Evolutionary conservation across 108 stramenopile genomes (phyloP), one percentile per base, ranked within the genome.

Genomic region (Phaeodactylum tricornutum): DNA sequence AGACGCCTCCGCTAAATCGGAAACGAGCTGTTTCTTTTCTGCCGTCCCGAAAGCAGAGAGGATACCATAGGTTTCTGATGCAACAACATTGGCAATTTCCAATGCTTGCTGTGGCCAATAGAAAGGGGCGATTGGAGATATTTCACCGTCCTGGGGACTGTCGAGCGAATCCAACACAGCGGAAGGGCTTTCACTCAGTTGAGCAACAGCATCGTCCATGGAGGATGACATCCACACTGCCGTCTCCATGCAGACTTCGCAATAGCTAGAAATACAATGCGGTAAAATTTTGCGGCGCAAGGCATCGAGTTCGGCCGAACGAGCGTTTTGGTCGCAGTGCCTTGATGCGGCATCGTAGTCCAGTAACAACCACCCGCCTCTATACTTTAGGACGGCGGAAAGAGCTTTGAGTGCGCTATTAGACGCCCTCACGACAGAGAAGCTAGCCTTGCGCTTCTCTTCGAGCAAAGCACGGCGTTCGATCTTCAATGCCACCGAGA

Each of bases 51-150:
- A 55, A 19, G 68, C 62, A 30, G 71, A 45, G 31, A 72, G 63
- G 11, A 85, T 65, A 15, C 38, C 59, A 42, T 81, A 48, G 22
- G 43, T 44, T 52, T 87, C 84, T 29, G 66, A 72, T n/a, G 77
- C 79, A 36, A 87, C 67, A 41, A 69, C 39, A 29, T 63, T 57
- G 4, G 70, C 64, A 28, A 87, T 34, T 22, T 70, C 72, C 32
- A 79, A 49, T 6, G 75, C 72, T 36, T 67, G 67, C 29, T 64
- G 49, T 29, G 78, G 53, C 86, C 86, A 87, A 48, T 75, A 70
- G 7, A 28, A 57, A 21, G 86, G 86, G 14, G 77, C 49, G 20
- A 69, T 48, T 3, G 44, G 54, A 35, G 66, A 70, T 12, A 46
- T 41, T 5, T 36, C 43, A 32, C 16, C 57, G 47, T 43, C 39